phyloP scores from a whole-genome alignment of 306 rosid species.

The Sphenostylis stenocarpa region DNA sequence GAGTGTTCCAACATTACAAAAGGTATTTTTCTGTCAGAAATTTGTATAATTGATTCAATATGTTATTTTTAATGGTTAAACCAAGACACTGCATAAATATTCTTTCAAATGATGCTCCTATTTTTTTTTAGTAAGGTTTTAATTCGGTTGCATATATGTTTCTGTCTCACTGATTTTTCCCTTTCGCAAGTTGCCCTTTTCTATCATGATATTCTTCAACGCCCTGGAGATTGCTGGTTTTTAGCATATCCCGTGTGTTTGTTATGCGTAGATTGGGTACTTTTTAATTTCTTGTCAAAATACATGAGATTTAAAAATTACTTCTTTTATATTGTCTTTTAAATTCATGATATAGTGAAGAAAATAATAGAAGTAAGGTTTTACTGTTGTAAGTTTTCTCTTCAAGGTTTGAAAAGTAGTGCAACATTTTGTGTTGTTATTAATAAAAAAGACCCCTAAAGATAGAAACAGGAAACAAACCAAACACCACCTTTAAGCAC shows the following conservation, averaged over 20 bases:
- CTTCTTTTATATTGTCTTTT: neutral
- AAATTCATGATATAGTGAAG: neutral
- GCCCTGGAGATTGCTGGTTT: too few relatives aligned
- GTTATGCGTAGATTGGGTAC: too few relatives aligned
- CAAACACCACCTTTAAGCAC: neutral
- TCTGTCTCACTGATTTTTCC: neutral
- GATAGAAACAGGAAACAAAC: neutral
- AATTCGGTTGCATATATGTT: neutral
- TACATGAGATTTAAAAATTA: too few relatives aligned
- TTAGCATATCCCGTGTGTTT: too few relatives aligned
- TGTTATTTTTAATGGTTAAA: slow-evolving; percentile 13
- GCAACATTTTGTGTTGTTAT: neutral
- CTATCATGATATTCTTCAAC: neutral
- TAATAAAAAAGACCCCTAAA: neutral
- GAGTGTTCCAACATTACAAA: slow-evolving; percentile 39
- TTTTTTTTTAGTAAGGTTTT: neutral
- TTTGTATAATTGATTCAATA: slow-evolving; percentile 4
- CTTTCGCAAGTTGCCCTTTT: neutral
- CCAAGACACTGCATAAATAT: slow-evolving; percentile 13
- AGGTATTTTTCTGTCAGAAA: slow-evolving; percentile 19
- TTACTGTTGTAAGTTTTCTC: too few relatives aligned
- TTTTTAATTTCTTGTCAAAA: too few relatives aligned
- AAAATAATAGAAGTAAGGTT: neutral
- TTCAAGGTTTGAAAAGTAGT: neutral
- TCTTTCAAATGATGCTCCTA: slow-evolving; percentile 2